Evolutionary conservation across 2,329 filamentous ascomycete species (phyloP), one percentile per base, ranked within the genome.

Genomic region (Paecilomyces formosus): DNA sequence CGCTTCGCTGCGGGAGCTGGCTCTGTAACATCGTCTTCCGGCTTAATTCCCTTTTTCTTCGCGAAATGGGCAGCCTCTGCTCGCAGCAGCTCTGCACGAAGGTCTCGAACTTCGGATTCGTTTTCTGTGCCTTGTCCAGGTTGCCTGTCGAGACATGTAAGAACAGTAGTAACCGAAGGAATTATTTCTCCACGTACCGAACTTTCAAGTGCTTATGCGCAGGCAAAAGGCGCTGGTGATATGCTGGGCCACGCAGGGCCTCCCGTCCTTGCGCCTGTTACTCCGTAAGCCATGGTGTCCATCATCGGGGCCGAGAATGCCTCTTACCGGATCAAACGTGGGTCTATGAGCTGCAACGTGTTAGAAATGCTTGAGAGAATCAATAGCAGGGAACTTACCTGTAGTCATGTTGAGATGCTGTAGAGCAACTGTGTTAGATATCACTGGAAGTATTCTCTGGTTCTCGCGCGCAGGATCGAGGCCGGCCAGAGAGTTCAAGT

Each of bases 131-230:
- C 94, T 78, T 99, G 94, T 52, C 92, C 92, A n/a, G 88, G 82
- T 78, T 94, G 85, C 61, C 87, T 86, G 64, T 65, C 62, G 35
- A 30, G 35, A 39, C 18, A 45, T 70, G 57, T 72, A 66, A 39
- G 49, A 45, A 18, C 6, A 15, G n/a, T 54, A 6, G 13, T 55
- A 15, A 7, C 13, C 15, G 49, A 30, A 33, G 31, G 7, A 5
- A 8, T 13, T 31, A 39, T 12, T 6, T 9, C 13, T 18, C 22
- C 6, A 58, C 79, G 53, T 83, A 87, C 80, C 91, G 85, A 72
- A 88, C 89, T 78, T 99, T 99, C 71, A 99, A 87, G 63, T 90
- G 87, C 12, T 90, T 97, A 75, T 99, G 89, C 31, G 94, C 94
- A 33, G 94, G 93, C 13, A 97, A 87, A 15, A 97, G 88, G 67